Evolutionary conservation across 768 basidiomycete genomes (phyloP).

Genomic region (Boletus vinaceobasis): DNA sequence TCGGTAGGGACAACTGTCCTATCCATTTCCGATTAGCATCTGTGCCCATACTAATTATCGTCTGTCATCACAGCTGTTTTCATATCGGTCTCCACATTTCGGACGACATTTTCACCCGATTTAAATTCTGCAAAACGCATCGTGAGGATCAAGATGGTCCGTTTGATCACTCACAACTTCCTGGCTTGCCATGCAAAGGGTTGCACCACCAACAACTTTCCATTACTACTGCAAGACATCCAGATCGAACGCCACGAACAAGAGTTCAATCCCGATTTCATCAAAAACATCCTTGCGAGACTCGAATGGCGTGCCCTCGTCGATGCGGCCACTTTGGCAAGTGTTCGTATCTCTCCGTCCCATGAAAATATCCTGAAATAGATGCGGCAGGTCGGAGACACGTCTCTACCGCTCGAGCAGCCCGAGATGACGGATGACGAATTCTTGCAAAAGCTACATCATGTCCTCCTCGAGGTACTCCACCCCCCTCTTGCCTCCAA

Average conservation of each 20-base stretch:
- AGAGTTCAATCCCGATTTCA: conserved; percentile 87
- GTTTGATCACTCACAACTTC: conserved; percentile 93
- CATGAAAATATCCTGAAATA: neutral
- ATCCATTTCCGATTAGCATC: too few relatives aligned
- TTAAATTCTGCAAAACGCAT: conserved; percentile 24
- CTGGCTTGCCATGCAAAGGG: conserved; percentile 92
- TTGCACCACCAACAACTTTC: conserved; percentile 94
- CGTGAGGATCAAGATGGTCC: conserved; percentile 58
- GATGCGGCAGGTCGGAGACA: conserved; percentile 73
- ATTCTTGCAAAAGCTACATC: conserved; percentile 78
- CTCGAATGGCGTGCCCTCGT: conserved; percentile 90
- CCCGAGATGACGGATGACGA: conserved; percentile 81
- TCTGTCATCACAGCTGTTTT: too few relatives aligned
- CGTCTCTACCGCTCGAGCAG: conserved; percentile 68
- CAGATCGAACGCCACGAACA: conserved; percentile 78
- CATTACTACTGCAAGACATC: conserved; percentile 76
- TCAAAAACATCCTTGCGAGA: conserved; percentile 79
- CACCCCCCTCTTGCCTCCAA: neutral
- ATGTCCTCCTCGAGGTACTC: conserved; percentile 86
- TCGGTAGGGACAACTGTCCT: too few relatives aligned
- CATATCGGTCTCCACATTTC: too few relatives aligned
- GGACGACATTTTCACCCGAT: conserved; percentile 1
- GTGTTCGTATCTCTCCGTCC: conserved; percentile 12
- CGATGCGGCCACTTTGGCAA: conserved; percentile 72
- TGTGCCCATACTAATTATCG: too few relatives aligned